These are phyloP conservation scores for Selenicereus undatus DNA, from an alignment of 148 eudicot genomes.

Conservation along the genomic window DNA sequence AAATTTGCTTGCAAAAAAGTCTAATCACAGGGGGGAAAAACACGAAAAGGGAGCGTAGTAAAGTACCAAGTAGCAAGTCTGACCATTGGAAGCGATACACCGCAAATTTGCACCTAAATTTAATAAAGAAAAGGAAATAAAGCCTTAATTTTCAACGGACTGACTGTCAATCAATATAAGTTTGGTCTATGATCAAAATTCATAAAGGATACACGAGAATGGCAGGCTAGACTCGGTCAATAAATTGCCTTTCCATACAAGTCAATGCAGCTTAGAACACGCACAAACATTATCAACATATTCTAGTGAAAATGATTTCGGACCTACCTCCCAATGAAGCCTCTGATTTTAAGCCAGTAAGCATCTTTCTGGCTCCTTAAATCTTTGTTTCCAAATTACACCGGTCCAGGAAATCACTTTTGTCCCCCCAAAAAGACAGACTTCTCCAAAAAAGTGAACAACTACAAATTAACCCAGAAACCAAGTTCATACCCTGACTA, in stretches of 20 bases:
- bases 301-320: background rate
- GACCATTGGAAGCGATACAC: too few species aligned
- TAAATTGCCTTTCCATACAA: conserved; percentile 17
- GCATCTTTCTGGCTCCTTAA: background rate
- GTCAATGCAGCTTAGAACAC: conserved; percentile 18
- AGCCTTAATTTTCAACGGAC: conserved; percentile 20
- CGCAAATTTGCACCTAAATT: too few species aligned
- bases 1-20: too few species aligned
- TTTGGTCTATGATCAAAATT: conserved; percentile 5
- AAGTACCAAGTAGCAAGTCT: too few species aligned
- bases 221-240: conserved; percentile 29
- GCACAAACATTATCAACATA: background rate
- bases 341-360: conserved; percentile 13
- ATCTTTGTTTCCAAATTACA: conserved; percentile 13
- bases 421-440: conserved; percentile 1
- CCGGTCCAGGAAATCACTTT: conserved; percentile 17
- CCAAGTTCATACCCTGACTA: conserved; percentile 17
- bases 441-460: background rate
- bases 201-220: conserved; percentile 26
- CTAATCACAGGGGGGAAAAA: too few species aligned
- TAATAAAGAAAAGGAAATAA: background rate
- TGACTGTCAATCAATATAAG: conserved; percentile 18
- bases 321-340: conserved; percentile 6
- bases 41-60: too few species aligned
- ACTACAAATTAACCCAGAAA: conserved; percentile 11